These are phyloP conservation scores for Tulasnella sp. DNA, from an alignment of 768 basidiomycete species.

Conservation along the genomic window DNA sequence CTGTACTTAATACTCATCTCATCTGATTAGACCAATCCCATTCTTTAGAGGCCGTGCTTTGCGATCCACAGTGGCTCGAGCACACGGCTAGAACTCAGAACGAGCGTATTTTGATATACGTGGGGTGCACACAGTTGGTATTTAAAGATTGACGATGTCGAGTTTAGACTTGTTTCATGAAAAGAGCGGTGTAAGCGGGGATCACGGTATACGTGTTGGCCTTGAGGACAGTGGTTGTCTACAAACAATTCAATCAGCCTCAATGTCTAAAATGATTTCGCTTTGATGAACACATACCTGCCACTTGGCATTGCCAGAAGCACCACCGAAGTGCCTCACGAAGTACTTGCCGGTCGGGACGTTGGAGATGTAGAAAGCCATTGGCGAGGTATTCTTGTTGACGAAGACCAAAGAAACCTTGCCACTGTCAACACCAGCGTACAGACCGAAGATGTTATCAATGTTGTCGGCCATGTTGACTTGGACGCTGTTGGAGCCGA, in stretches of 20 bases:
- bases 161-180: slow-evolving; percentile 29
- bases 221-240: slow-evolving; percentile 32
- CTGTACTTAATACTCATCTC: neutral
- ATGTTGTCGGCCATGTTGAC: slow-evolving; percentile 39
- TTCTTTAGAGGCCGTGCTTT: neutral
- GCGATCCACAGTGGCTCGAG: neutral
- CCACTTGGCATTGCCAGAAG: slow-evolving; percentile 48
- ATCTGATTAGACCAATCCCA: neutral
- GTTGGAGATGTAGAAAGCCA: slow-evolving; percentile 38
- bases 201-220: slow-evolving; percentile 33
- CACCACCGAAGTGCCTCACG: slow-evolving; percentile 48
- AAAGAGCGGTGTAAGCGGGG: slow-evolving; percentile 35
- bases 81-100: neutral
- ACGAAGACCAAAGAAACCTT: slow-evolving; percentile 40
- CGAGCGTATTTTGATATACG: neutral
- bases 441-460: slow-evolving; percentile 41
- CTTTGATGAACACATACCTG: slow-evolving; percentile 27
- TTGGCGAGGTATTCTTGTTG: slow-evolving; percentile 43
- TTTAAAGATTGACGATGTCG: neutral
- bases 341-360: slow-evolving; percentile 46
- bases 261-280: neutral
- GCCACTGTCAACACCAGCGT: slow-evolving; percentile 36
- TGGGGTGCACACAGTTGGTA: neutral
- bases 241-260: neutral
- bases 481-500: slow-evolving; percentile 41